phyloP scores from a whole-genome alignment of 176 grass and related monocot genomes.

The Musa schizocarpa region DNA sequence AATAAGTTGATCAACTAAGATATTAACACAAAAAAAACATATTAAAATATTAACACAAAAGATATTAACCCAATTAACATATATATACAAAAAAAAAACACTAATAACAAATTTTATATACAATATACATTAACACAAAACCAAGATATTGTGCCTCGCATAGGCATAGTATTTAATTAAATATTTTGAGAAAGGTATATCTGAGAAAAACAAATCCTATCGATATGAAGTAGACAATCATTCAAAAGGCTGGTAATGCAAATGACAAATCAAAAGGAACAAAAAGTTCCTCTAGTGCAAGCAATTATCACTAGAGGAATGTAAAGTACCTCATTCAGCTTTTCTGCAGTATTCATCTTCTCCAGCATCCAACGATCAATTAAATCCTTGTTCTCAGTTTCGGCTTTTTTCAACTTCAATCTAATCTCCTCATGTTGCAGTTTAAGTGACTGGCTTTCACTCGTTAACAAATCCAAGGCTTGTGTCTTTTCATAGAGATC shows the following conservation, averaged over 20 bases:
- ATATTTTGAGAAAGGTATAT: neutral
- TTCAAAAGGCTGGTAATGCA: no score
- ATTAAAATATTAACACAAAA: no score
- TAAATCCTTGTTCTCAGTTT: conserved; percentile 59
- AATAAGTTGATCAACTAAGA: no score
- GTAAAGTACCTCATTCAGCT: conserved; percentile 74
- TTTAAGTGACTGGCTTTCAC: conserved; percentile 62
- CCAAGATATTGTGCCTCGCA: conserved; percentile 1
- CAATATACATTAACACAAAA: conserved; percentile 14
- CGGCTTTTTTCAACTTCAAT: conserved; percentile 53
- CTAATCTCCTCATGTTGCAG: conserved; percentile 52
- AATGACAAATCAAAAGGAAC: no score
- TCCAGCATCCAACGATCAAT: conserved; percentile 92
- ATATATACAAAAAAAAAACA: no score
- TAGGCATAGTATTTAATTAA: neutral
- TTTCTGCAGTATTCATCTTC: conserved; percentile 98
- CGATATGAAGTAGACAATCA: no score
- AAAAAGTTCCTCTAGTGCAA: neutral
- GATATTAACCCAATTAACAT: no score
- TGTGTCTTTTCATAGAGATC: conserved; percentile 66
- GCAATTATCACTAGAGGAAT: neutral
- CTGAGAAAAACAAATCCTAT: neutral
- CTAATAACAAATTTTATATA: conserved; percentile 8
- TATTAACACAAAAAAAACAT: no score
- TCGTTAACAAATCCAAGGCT: conserved; percentile 67